Evolutionary conservation across 2,329 filamentous ascomycete genomes (phyloP).

Genomic region (Fusarium torulosum): DNA sequence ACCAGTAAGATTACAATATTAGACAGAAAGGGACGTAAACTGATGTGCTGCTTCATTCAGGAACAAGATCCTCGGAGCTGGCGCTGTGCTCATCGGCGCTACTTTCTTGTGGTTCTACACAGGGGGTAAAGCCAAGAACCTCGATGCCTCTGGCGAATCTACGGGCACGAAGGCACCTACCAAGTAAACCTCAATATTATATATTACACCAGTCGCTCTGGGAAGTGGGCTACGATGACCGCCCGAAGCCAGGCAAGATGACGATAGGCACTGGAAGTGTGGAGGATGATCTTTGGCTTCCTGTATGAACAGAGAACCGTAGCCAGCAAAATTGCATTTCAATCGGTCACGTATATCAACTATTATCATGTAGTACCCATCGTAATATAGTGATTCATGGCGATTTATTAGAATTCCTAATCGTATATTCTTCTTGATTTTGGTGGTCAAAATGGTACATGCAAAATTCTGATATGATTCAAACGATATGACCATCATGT

Average conservation of each 20-base stretch:
- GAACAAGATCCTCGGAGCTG: slow-evolving; percentile 35
- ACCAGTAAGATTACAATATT: slow-evolving; percentile 20
- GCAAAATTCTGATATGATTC: no score
- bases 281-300: neutral
- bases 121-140: slow-evolving; percentile 27
- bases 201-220: neutral
- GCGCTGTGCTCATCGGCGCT: slow-evolving; percentile 25
- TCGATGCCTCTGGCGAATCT: slow-evolving; percentile 27
- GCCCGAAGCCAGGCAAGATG: neutral
- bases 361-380: no score
- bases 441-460: neutral
- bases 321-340: slow-evolving; percentile 2
- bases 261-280: neutral
- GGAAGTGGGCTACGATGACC: no score
- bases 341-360: neutral
- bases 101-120: slow-evolving; percentile 39
- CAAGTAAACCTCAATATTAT: slow-evolving; percentile 24
- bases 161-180: slow-evolving; percentile 13
- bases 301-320: neutral
- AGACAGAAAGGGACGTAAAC: accelerated
- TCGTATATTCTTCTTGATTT: neutral
- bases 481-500: neutral
- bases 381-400: neutral
- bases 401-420: neutral
- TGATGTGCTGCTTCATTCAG: slow-evolving; percentile 11